These are phyloP conservation scores for Trichoderma breve DNA, from an alignment of 2,329 filamentous ascomycete genomes.

Conservation along the genomic window DNA sequence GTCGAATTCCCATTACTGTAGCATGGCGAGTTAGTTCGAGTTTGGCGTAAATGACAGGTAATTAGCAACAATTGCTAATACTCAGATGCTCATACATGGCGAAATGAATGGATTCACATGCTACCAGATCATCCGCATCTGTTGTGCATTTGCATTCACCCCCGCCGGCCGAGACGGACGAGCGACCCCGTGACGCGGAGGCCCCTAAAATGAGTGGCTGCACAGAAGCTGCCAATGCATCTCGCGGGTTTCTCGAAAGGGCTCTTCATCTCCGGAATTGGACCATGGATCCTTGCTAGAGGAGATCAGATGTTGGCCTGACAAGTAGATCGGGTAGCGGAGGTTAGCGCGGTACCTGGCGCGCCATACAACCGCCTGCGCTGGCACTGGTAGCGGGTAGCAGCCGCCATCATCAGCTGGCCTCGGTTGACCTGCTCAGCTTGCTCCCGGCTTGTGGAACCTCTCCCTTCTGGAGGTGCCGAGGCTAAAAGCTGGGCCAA, in stretches of 20 bases:
- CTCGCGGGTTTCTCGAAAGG: conserved; percentile 16
- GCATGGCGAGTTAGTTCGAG: neutral
- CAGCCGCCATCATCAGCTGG: conserved; percentile 19
- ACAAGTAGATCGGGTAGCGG: conserved; percentile 16
- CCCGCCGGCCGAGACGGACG: neutral
- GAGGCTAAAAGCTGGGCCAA: neutral
- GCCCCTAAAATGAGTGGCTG: conserved; percentile 4
- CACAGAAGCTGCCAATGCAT: conserved; percentile 5
- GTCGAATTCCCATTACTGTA: neutral
- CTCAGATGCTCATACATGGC: neutral
- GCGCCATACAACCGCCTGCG: neutral
- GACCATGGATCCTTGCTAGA: conserved; percentile 11
- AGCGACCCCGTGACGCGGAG: neutral
- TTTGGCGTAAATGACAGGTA: neutral
- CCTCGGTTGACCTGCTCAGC: conserved; percentile 22
- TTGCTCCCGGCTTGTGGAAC: conserved; percentile 14
- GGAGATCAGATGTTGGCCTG: conserved; percentile 18
- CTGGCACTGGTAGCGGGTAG: neutral
- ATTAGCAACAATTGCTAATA: neutral
- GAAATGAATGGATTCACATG: neutral
- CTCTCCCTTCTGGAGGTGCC: conserved; percentile 11
- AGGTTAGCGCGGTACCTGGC: conserved; percentile 13
- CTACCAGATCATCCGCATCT: neutral
- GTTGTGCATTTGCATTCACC: neutral
- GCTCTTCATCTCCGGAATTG: conserved; percentile 22